Evolutionary conservation across 805 yeast genomes (phyloP).

Genomic region (Wickerhamiella vanderwaltii): DNA sequence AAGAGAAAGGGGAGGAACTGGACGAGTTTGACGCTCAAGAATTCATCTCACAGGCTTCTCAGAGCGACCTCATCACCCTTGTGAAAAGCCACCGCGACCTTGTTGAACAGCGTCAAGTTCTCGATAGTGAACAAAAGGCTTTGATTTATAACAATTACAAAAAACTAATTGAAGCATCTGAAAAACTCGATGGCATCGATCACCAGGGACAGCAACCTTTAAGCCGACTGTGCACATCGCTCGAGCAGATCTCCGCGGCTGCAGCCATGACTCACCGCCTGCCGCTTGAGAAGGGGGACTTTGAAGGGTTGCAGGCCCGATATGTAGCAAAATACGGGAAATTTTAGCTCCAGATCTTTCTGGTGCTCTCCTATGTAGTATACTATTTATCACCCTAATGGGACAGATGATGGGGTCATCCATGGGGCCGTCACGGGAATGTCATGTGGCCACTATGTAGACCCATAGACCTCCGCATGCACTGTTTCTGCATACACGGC

Average conservation of each 20-base stretch:
- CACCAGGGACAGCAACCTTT: neutral
- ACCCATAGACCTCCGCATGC: too few relatives aligned
- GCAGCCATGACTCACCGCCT: constrained; percentile 1
- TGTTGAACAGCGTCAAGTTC: constrained; percentile 22
- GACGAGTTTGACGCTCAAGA: constrained; percentile 19
- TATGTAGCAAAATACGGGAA: neutral
- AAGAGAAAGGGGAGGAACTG: constrained; percentile 6
- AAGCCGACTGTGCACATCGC: neutral
- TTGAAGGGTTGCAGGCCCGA: neutral
- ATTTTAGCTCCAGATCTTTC: too few relatives aligned
- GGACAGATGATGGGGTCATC: too few relatives aligned
- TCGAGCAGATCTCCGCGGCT: constrained; percentile 1
- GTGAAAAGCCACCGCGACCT: constrained; percentile 23
- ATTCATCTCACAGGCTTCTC: constrained; percentile 17
- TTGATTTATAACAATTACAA: constrained; percentile 31
- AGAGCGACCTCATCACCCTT: constrained; percentile 20
- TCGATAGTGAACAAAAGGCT: constrained; percentile 30
- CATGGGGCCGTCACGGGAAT: too few relatives aligned
- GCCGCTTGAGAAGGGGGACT: neutral
- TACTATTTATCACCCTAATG: too few relatives aligned
- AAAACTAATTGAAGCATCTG: constrained; percentile 28
- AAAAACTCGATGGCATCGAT: constrained; percentile 23
- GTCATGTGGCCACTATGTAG: too few relatives aligned
- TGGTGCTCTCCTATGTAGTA: too few relatives aligned
- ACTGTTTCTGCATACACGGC: too few relatives aligned